A percentile compares a stretch with the other conserved stretches of the same genome.
phyloP scores from a whole-genome alignment of 805 yeast genomes.

The Wickerhamiella allomyrinae region DNA sequence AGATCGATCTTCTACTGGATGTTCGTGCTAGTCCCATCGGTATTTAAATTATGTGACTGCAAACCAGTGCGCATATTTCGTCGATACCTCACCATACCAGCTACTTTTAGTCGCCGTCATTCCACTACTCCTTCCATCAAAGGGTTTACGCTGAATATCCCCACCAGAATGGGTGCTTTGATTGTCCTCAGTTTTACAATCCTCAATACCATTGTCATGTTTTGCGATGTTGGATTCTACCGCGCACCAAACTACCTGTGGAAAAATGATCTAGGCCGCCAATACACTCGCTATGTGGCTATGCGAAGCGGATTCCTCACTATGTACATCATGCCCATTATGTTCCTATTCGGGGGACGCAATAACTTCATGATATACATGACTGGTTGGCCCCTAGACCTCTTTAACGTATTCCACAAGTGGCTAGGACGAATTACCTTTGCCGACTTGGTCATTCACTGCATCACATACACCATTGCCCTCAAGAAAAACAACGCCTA shows the following conservation, averaged over 20 bases:
- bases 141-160: conserved; percentile 18
- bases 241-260: background rate
- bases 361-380: conserved; percentile 46
- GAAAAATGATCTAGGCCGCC: background rate
- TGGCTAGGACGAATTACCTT: conserved; percentile 43
- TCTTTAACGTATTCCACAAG: conserved; percentile 46
- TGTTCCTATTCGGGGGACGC: conserved; percentile 51
- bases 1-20: background rate
- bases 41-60: background rate
- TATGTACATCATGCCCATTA: conserved; percentile 31
- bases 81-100: background rate
- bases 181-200: conserved; percentile 24
- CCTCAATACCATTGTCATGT: conserved; percentile 22
- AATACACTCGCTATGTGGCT: conserved; percentile 1
- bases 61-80: background rate
- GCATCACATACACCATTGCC: conserved; percentile 33
- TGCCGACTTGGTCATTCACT: conserved; percentile 38
- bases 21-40: background rate
- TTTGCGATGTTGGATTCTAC: conserved; percentile 4
- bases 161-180: conserved; percentile 29
- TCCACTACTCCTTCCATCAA: background rate
- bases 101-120: background rate
- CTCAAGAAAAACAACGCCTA: conserved; percentile 30
- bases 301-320: conserved; percentile 9
- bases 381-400: conserved; percentile 41